Evolutionary conservation across 2,329 filamentous ascomycete species (phyloP), one percentile per base, ranked within the genome.

Genomic region (Scytalidium sp.): DNA sequence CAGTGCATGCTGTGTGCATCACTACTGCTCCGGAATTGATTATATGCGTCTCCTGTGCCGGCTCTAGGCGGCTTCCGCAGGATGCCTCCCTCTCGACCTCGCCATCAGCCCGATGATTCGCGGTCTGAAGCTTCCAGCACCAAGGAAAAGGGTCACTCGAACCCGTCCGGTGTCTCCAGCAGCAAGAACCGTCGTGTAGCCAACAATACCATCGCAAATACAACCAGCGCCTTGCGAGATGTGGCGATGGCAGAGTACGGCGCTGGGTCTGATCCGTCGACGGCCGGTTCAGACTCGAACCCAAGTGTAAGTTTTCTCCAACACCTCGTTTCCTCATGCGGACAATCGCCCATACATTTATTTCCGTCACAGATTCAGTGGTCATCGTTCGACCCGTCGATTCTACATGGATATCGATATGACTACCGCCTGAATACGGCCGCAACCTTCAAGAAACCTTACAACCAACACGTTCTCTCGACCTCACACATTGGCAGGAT

Each of bases 361-460:
- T 32, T n/a, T 36, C 17, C 21, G 46, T n/a, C n/a, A 22, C 40
- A 80, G 77, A 75, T 80, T 54, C 67, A 85, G 64, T 92, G 88
- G 88, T 71, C 79, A 17, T 78, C 80, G 2, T 85, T 89, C 60
- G 82, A 88, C 23, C 74, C 83, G 52, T 72, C 81, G 44, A 73
- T 87, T 43, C 81, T 94, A 45, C 86, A 92, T 64, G 76, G 79
- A 56, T 94, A 94, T 74, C 83, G 88, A 55, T 81, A 87, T 64
- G 79, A 87, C 56, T 84, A 92, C 72, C 80, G 80, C 51, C 77
- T 94, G 61, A 78, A 81, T 62, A 85, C 83, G 0, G 85, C 88
- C 11, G 81, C 84, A 32, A 80, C 87, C 51, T 93, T 90, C 69
- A 79, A 75, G 49, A 81, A 75, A 59, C 75, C 79, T 41, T 84